These are phyloP conservation scores for Boletus rex-veris DNA, from an alignment of 768 basidiomycete genomes.

Conservation along the genomic window DNA sequence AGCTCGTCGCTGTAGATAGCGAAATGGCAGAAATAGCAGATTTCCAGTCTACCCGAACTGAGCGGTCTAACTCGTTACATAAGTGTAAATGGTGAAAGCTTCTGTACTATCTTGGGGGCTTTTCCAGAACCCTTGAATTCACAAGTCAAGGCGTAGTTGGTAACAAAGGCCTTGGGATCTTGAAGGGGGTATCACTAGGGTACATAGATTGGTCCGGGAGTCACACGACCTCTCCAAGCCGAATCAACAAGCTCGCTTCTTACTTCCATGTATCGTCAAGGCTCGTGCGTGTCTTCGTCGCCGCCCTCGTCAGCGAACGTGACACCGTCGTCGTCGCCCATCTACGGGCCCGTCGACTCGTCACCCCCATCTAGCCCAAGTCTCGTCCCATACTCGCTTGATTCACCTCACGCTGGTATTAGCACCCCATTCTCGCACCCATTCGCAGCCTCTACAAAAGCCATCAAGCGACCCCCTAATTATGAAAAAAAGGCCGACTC, in stretches of 20 bases:
- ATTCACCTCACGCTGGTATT: constrained; percentile 26
- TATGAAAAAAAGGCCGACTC: constrained; percentile 40
- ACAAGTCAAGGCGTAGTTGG: too few relatives aligned
- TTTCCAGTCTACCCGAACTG: too few relatives aligned
- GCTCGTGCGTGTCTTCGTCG: neutral
- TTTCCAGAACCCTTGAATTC: too few relatives aligned
- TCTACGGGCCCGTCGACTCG: constrained; percentile 35
- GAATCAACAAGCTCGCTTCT: neutral
- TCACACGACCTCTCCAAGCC: constrained; percentile 13
- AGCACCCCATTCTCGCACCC: constrained; percentile 37
- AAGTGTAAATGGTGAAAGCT: too few relatives aligned
- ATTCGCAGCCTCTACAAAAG: constrained; percentile 57
- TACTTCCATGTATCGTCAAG: constrained; percentile 11
- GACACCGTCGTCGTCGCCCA: constrained; percentile 53
- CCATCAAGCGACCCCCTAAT: constrained; percentile 38
- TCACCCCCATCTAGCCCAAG: constrained; percentile 36
- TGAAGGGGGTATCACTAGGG: too few relatives aligned
- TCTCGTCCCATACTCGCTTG: constrained; percentile 26
- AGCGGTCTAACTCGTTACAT: too few relatives aligned
- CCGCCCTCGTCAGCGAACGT: constrained; percentile 23
- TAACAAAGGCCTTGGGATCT: too few relatives aligned
- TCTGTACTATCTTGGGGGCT: too few relatives aligned
- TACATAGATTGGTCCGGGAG: too few relatives aligned
- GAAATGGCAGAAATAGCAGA: too few relatives aligned
- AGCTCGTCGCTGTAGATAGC: too few relatives aligned